Evolutionary conservation across 1,284 basidiomycete genomes (phyloP), one percentile per base, ranked within the genome.

Genomic region (Porogramme epimiltina): DNA sequence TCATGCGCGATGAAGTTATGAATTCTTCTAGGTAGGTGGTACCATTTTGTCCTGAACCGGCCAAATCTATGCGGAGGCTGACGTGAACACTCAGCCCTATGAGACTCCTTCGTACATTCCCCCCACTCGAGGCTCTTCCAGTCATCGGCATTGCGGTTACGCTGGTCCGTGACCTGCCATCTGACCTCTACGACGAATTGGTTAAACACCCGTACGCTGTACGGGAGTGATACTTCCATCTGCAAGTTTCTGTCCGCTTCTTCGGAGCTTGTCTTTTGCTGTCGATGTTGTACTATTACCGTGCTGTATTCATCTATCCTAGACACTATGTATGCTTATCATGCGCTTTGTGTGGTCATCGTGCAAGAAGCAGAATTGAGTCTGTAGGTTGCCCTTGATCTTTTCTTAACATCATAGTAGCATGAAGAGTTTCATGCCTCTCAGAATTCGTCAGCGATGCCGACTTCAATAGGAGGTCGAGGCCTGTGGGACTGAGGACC

Each of bases 91-190:
- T 41, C 60, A 97, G 94, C 53, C 96, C 96, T 0, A 98, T 98
- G 94, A 89, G 91, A 56, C 78, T 98, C 0, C 79, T 99, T 2
- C 86, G 96, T n/a, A 95, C 89, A 5, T 95, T 98, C 66, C 96
- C 96, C 2, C 90, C 93, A 0, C 76, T 99, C 0, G 86, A 96
- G 59, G 93, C 95, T 1, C 72, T 87, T 13, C 85, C 89, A 23
- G 89, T 98, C 47, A 91, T 98, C 55, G 91, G 90, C 3, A 91
- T 98, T 63, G 93, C 95, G 0, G 91, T 97, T 19, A 94, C 93
- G 0, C 83, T 98, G 25, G 92, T 97, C 20, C 85, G 93, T 54
- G 94, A 98, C 63, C 78, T 98, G 10, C 93, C 93, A 0, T 67
- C 86, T 24, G 90, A 92, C n/a, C 75, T 97, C 18, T 98, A 96